phyloP scores from a whole-genome alignment of 306 rosid genomes.

The Prunus campanulata region DNA sequence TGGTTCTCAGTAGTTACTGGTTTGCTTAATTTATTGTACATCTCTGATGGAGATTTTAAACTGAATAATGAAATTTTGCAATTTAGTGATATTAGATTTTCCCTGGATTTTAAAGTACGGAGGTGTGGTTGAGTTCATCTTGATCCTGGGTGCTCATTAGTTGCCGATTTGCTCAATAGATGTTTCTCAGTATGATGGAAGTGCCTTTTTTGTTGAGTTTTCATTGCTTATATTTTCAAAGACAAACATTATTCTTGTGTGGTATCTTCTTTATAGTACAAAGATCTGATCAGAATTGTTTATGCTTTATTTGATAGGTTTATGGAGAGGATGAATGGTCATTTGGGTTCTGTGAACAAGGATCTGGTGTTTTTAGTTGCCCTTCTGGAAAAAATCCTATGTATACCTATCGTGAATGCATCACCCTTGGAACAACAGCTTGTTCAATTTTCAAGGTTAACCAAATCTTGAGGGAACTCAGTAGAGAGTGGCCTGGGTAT shows the following conservation, averaged over 20 bases:
- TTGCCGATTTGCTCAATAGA: neutral
- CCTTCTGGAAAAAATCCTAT: constrained; percentile 90
- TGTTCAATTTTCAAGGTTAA: constrained; percentile 70
- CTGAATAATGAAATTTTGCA: neutral
- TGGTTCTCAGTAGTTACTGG: neutral
- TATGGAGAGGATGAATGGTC: constrained; percentile 98
- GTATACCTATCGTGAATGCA: constrained; percentile 83
- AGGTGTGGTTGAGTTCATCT: neutral
- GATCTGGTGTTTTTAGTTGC: constrained; percentile 94
- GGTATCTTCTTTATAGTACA: neutral
- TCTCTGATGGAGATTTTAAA: neutral
- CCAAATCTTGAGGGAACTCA: constrained; percentile 91
- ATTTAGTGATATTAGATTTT: neutral
- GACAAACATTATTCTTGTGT: neutral
- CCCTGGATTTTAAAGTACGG: neutral
- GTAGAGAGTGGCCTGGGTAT: constrained; percentile 97
- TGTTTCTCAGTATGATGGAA: neutral
- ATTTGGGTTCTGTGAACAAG: constrained; percentile 96
- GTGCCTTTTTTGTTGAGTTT: neutral
- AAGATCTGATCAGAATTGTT: constrained; percentile 16
- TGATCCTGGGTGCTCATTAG: neutral
- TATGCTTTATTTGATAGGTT: constrained; percentile 45
- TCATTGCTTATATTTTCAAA: no score
- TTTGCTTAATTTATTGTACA: neutral
- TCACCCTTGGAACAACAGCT: constrained; percentile 70